A percentile compares a stretch with the other conserved stretches of the same genome.
phyloP scores from a whole-genome alignment of 1,139 yeast genomes.

The Saccharomyces uvarum region DNA sequence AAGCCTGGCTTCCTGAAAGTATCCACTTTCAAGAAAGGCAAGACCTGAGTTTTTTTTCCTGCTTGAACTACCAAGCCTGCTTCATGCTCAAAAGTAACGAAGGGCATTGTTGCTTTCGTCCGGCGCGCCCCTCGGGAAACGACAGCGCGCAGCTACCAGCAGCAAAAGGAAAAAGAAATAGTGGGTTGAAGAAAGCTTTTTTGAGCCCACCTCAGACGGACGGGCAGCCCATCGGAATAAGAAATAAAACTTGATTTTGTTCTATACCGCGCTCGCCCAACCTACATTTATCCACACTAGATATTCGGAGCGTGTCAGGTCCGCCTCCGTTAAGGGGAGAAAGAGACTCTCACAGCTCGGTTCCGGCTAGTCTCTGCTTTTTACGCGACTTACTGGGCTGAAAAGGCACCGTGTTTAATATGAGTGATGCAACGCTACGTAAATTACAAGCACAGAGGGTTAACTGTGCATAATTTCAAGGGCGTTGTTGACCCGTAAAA shows the following conservation, averaged over 20 bases:
- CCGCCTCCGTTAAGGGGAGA: not conserved
- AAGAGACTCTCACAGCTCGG: not conserved
- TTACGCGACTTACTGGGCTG: not conserved
- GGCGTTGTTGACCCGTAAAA: not conserved
- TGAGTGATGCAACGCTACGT: not conserved
- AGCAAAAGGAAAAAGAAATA: not conserved
- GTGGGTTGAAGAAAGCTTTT: not conserved
- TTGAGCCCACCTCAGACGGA: not conserved
- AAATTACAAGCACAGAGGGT: not conserved
- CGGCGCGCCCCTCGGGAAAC: not conserved
- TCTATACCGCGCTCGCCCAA: not conserved
- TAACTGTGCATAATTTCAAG: not conserved
- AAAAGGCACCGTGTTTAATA: not conserved
- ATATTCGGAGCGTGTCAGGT: not conserved
- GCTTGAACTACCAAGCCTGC: too few relatives aligned
- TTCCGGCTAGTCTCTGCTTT: not conserved
- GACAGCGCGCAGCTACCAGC: not conserved
- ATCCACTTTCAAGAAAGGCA: too few relatives aligned
- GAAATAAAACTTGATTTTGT: not conserved
- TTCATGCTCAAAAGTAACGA: too few relatives aligned
- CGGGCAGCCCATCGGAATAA: not conserved
- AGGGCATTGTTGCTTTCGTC: too few relatives aligned
- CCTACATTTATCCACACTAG: not conserved
- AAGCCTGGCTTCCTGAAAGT: too few relatives aligned
- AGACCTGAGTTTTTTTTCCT: too few relatives aligned